Base-by-base conservation (phyloP, 805 yeast genomes). In the Sugiyamaella lignohabitans region DNA sequence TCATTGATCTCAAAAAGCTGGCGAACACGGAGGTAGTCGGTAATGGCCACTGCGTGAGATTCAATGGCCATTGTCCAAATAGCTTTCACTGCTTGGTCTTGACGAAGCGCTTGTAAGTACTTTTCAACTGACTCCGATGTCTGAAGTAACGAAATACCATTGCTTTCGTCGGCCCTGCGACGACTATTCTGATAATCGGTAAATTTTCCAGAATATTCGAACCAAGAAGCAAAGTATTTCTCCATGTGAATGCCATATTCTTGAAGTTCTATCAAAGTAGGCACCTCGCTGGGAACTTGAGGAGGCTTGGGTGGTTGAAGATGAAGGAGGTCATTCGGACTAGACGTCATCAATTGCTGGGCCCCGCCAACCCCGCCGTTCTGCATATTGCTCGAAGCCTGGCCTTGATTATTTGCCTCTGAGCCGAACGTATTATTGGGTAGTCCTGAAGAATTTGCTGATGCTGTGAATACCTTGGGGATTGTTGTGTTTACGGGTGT, bases 31-130 rank as follows among this genome's bases (percentile, higher is more conserved):
- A 53, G 46, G 14, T 53, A 46, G 8, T 38, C 30, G 17, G 49
- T 36, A 47, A 48, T 50, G n/a, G n/a, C 29, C 5, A 14, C 23
- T 18, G 29, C 38, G 38, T 57, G 63, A 14, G 27, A 29, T 27
- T 42, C 43, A 21, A 38, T 23, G 1, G 63, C 61, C 16, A 20
- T 41, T 16, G 43, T 40, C 57, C 58, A 60, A 14, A 24, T 19
- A 6, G 16, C 30, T 20, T 55, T 53, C 8, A 59, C 62, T 11
- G 47, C 45, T 22, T 45, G 50, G 37, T 60, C 64, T 42, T 50
- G 57, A 36, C 51, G 48, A 35, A 59, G 23, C 1, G 61, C 62
- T n/a, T 42, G 19, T 3, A 57, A 38, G 37, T 60, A 60, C 18
- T 37, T 37, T 22, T 44, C 42, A 38, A 51, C 27, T 8, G 45